Evolutionary conservation across 768 basidiomycete genomes (phyloP), one percentile per base, ranked within the genome.

Genomic region (Pleurotus giganteus): DNA sequence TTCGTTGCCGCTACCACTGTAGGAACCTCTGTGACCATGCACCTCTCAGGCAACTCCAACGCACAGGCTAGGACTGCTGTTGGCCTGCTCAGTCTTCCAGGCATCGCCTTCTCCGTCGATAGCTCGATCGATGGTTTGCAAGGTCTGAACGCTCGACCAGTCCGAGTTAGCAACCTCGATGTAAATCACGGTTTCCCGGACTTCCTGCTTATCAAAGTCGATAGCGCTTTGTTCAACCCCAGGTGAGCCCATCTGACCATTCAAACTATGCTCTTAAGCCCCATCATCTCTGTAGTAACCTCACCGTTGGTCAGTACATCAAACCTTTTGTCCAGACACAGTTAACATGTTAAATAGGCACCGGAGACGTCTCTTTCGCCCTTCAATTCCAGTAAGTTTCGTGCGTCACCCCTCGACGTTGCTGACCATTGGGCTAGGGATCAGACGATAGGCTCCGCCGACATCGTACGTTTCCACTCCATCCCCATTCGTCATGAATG

Each of bases 181-280:
- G 86, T 89, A 26, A 80, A 78, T 36, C 85, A 83, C 50, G 88
- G 88, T 5, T 89, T 80, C 70, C 55, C 80, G 0, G 78, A 85
- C 61, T 84, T 76, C 64, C 72, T 90, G n/a, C 73, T 88, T 47
- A 88, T 90, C 69, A 86, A 77, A 61, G 81, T 82, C 11, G 71
- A 80, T 39, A 81, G 82, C 17, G 71, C 74, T 1, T 67, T 89
- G 21, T 86, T 80, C 65, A 89, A 88, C 56, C 87, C 88, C 11
- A 86, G 81, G 82, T 82, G 58, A 58, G 69, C 47, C 23, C 27
- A 36, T 53, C 9, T 6, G 3, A 44, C 56, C 29, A 21, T 34
- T 39, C 37, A 9, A 43, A 43, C 23, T 11, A 42, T 28, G 4
- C 32, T 43, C 28, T 41, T n/a, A 41, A 13, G n/a, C n/a, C n/a